Conservation (phyloP, 2,329 filamentous ascomycete species). For the Neonectria ditissima region DNA sequence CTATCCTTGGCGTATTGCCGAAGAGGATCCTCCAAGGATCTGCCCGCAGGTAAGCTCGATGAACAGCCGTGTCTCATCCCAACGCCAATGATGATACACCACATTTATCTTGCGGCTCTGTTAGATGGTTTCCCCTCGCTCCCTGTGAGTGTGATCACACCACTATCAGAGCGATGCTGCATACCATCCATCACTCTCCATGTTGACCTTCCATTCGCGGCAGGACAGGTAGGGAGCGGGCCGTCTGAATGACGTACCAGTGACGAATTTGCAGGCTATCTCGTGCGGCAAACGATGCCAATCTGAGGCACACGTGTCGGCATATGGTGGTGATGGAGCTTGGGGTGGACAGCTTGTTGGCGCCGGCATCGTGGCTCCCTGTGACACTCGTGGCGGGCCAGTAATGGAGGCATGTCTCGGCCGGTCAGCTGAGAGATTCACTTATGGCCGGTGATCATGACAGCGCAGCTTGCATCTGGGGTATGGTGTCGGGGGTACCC, state of each 20-base stretch:
- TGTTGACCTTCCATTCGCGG: constrained; percentile 29
- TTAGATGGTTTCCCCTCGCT: constrained; percentile 25
- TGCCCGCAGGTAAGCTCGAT: constrained; percentile 31
- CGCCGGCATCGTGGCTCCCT: constrained; percentile 23
- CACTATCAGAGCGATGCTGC: constrained; percentile 27
- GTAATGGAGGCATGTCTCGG: constrained; percentile 24
- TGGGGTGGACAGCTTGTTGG: constrained; percentile 26
- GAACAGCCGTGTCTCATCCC: constrained; percentile 17
- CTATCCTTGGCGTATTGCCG: constrained; percentile 21
- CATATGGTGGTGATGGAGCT: constrained; percentile 16
- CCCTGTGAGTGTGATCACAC: constrained; percentile 33
- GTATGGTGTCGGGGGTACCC: constrained; percentile 30
- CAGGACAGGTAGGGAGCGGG: constrained; percentile 17
- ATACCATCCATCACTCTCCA: constrained; percentile 25
- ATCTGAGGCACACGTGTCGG: constrained; percentile 39
- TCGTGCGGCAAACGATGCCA: constrained; percentile 27
- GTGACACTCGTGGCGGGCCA: constrained; percentile 32
- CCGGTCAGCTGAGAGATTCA: constrained; percentile 31
- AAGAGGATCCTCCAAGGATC: constrained; percentile 25
- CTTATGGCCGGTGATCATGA: constrained; percentile 31
- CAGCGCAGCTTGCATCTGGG: constrained; percentile 41
- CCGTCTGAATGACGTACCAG: constrained; percentile 35
- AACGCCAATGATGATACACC: constrained; percentile 45
- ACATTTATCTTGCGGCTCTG: constrained; percentile 46
- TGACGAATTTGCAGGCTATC: constrained; percentile 33